Evolutionary conservation across 208 protist genomes (phyloP).

Genomic region (Spironucleus salmonicida): DNA sequence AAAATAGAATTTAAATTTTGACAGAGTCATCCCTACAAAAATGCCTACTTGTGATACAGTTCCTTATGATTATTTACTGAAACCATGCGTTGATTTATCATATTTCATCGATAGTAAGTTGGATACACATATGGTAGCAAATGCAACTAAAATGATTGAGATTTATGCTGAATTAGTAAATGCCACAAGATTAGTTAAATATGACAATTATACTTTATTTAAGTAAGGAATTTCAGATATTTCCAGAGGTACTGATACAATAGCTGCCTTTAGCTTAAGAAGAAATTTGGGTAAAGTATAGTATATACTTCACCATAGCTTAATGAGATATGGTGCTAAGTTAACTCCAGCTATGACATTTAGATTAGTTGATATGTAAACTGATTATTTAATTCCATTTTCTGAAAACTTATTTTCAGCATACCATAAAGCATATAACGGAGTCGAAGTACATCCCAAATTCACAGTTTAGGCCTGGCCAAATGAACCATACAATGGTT

Average conservation of each 20-base stretch:
- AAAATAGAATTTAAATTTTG: neutral
- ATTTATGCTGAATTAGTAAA: neutral
- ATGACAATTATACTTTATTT: neutral
- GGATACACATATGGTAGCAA: neutral
- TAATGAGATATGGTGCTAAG: neutral
- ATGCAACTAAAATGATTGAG: neutral
- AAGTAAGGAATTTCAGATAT: neutral
- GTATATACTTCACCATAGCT: neutral
- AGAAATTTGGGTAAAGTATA: neutral
- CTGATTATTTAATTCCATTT: neutral
- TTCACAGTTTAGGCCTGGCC: neutral
- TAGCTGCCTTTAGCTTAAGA: neutral
- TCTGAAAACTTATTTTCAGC: conserved; percentile 2
- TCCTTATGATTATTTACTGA: neutral
- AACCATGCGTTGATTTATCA: neutral
- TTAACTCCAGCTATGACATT: neutral
- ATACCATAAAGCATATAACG: neutral
- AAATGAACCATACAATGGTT: neutral
- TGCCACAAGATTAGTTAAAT: neutral
- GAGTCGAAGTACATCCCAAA: neutral
- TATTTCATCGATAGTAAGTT: neutral
- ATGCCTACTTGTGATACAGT: neutral
- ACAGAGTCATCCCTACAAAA: neutral
- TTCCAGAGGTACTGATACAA: neutral
- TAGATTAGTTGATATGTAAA: neutral